Evolutionary conservation across 2,329 filamentous ascomycete genomes (phyloP).

Genomic region (Rhexocercosporidium sp.): DNA sequence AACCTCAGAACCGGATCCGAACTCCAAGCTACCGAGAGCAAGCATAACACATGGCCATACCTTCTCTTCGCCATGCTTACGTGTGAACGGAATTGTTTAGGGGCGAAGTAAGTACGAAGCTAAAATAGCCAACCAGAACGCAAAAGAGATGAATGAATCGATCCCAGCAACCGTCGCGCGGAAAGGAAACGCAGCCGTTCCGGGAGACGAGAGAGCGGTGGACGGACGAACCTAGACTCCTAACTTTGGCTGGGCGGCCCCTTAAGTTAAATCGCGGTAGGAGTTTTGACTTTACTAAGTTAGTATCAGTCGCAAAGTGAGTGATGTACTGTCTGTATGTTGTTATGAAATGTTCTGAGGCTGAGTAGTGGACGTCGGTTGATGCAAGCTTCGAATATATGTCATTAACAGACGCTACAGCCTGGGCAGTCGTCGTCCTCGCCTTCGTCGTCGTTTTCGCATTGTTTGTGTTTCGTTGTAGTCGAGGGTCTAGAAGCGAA

Average conservation of each 20-base stretch:
- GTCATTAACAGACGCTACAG: neutral
- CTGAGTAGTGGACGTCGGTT: neutral
- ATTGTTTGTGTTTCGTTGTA: neutral
- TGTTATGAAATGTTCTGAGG: neutral
- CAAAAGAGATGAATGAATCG: neutral
- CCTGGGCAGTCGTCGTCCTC: conserved; percentile 4
- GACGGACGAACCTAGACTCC: neutral
- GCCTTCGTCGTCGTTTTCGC: too few relatives aligned
- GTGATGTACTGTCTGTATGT: neutral
- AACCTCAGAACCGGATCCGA: too few relatives aligned
- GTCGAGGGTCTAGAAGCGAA: neutral
- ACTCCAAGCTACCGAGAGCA: neutral
- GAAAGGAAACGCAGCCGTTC: neutral
- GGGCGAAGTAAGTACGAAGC: neutral
- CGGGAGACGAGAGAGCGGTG: neutral
- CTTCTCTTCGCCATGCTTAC: neutral
- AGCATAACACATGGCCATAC: neutral
- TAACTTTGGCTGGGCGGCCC: neutral
- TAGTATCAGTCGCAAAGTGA: neutral
- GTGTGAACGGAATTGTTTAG: neutral
- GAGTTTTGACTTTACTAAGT: neutral
- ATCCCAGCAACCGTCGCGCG: neutral
- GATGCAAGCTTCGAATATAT: neutral
- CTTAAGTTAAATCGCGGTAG: neutral
- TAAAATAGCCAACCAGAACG: neutral